phyloP scores from a whole-genome alignment of 768 basidiomycete genomes.

The Termitomyces sp. region DNA sequence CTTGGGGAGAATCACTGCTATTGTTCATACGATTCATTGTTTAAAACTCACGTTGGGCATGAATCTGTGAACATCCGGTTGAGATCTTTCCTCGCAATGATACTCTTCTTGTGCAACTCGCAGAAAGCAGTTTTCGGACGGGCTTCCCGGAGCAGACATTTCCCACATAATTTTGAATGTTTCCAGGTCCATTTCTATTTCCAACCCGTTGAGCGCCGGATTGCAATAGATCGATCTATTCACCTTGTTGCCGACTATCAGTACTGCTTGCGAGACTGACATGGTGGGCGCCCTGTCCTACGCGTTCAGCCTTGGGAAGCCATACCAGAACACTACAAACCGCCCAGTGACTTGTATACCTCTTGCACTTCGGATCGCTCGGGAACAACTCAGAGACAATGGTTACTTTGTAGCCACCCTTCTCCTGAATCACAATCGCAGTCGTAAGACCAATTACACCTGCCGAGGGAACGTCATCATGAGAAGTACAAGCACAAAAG shows the following conservation, averaged over 20 bases:
- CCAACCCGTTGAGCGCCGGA: neutral
- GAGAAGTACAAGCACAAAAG: neutral
- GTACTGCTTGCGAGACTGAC: conserved; percentile 45
- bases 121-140: conserved; percentile 58
- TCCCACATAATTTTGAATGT: conserved; percentile 72
- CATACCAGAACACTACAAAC: conserved; percentile 30
- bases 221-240: neutral
- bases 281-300: conserved; percentile 70
- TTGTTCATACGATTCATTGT: neutral
- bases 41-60: conserved; percentile 43
- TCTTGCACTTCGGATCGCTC: conserved; percentile 58
- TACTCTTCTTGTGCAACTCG: conserved; percentile 59
- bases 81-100: conserved; percentile 32
- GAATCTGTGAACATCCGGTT: conserved; percentile 35
- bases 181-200: conserved; percentile 55
- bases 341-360: conserved; percentile 80
- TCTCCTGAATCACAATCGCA: conserved; percentile 62
- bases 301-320: neutral
- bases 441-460: conserved; percentile 77
- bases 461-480: conserved; percentile 17
- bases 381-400: conserved; percentile 68
- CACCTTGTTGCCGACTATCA: conserved; percentile 48
- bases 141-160: conserved; percentile 51
- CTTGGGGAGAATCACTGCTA: conserved; percentile 8
- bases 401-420: conserved; percentile 53